Conservation (phyloP, 208 protist genomes). For the Jaenimonas drosophilae region DNA sequence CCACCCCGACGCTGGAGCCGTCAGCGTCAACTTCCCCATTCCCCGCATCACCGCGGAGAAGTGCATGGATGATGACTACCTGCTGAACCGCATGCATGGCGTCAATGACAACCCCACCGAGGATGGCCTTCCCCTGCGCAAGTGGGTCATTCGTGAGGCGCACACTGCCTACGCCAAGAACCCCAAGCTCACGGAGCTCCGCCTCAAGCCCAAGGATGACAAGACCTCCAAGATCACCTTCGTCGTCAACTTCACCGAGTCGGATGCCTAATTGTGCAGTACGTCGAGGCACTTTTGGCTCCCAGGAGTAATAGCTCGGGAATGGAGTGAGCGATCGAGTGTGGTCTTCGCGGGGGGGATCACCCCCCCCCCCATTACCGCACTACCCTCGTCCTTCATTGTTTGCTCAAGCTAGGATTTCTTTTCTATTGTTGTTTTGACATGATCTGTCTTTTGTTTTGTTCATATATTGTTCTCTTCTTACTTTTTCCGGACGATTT, state of each 20-base stretch:
- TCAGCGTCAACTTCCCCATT: constrained; percentile 48
- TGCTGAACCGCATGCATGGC: constrained; percentile 56
- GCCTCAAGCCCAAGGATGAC: constrained; percentile 35
- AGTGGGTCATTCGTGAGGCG: constrained; percentile 53
- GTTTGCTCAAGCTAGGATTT: too few species aligned
- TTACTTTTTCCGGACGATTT: too few species aligned
- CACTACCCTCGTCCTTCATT: too few species aligned
- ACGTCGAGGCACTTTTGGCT: too few species aligned
- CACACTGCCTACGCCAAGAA: constrained; percentile 43
- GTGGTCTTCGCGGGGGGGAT: too few species aligned
- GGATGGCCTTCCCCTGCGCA: constrained; percentile 62
- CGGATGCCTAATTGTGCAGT: too few species aligned
- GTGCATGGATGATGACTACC: constrained; percentile 39
- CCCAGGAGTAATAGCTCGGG: too few species aligned
- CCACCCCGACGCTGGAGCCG: not conserved
- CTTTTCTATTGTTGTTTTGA: too few species aligned
- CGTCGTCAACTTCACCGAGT: constrained; percentile 14
- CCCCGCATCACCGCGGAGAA: constrained; percentile 25
- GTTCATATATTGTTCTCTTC: too few species aligned
- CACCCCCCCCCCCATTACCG: too few species aligned
- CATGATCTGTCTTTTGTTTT: too few species aligned
- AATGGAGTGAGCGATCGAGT: too few species aligned
- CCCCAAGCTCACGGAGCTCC: constrained; percentile 29
- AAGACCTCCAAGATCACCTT: constrained; percentile 44
- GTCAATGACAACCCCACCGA: constrained; percentile 59